Conservation (phyloP, 2,329 filamentous ascomycete species). For the Harringtonia lauricola region DNA sequence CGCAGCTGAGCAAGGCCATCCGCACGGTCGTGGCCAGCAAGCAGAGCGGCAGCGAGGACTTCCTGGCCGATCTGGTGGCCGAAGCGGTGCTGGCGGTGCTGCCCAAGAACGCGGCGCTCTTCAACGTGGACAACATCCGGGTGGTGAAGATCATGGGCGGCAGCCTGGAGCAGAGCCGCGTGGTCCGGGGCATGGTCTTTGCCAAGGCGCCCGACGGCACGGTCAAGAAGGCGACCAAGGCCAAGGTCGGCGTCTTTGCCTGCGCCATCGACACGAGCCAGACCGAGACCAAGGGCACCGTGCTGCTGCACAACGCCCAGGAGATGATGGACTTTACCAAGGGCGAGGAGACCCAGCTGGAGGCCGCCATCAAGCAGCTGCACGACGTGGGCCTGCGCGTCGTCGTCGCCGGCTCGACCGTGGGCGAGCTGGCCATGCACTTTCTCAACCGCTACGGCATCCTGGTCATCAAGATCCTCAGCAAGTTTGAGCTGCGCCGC, state of each 20-base stretch:
- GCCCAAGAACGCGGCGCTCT: slow-evolving; percentile 89
- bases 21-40: slow-evolving; percentile 93
- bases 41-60: slow-evolving; percentile 87
- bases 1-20: slow-evolving; percentile 88
- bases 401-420: slow-evolving; percentile 81
- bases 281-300: slow-evolving; percentile 98
- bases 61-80: slow-evolving; percentile 76
- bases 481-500: slow-evolving; percentile 93
- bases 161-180: slow-evolving; percentile 82
- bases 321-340: slow-evolving; percentile 99
- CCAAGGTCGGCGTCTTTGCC: slow-evolving; percentile 94
- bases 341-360: slow-evolving; percentile 88
- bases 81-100: slow-evolving; percentile 78
- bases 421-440: slow-evolving; percentile 92
- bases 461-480: slow-evolving; percentile 89
- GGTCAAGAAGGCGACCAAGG: slow-evolving; percentile 82
- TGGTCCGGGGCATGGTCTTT: slow-evolving; percentile 98
- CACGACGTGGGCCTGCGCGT: slow-evolving; percentile 90
- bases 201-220: slow-evolving; percentile 86
- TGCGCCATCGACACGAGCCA: slow-evolving; percentile 92
- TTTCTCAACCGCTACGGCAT: slow-evolving; percentile 98
- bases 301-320: slow-evolving; percentile 91
- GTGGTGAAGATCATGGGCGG: slow-evolving; percentile 99
- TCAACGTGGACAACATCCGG: slow-evolving; percentile 97
- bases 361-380: slow-evolving; percentile 86